Conservation (phyloP, 2,329 filamentous ascomycete species). For the Exophiala aquamarina region DNA sequence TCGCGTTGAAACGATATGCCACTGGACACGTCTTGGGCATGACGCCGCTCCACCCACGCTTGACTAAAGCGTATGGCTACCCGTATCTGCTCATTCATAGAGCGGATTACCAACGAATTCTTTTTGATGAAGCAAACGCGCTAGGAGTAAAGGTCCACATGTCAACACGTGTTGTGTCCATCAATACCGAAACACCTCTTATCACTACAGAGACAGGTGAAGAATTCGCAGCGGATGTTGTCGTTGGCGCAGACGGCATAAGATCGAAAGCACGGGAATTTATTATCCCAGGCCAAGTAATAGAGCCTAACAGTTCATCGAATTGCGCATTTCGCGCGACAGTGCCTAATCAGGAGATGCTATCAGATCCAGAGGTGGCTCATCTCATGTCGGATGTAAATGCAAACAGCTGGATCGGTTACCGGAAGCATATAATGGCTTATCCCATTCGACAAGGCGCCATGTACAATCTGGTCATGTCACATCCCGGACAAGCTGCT, state of each 20-base stretch:
- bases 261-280: slow-evolving; percentile 9
- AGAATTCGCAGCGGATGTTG: slow-evolving; percentile 13
- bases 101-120: slow-evolving; percentile 34
- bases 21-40: slow-evolving; percentile 34
- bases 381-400: slow-evolving; percentile 2
- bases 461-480: slow-evolving; percentile 47
- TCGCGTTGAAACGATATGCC: slow-evolving; percentile 38
- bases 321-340: slow-evolving; percentile 11
- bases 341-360: slow-evolving; percentile 1
- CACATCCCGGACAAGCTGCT: slow-evolving; percentile 39
- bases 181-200: slow-evolving; percentile 4
- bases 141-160: slow-evolving; percentile 13
- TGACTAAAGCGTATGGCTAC: slow-evolving; percentile 29
- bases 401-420: slow-evolving; percentile 27
- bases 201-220: slow-evolving; percentile 4
- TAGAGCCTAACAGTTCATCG: not conserved
- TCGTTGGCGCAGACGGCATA: slow-evolving; percentile 19
- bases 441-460: slow-evolving; percentile 27
- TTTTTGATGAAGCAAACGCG: slow-evolving; percentile 29
- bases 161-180: slow-evolving; percentile 2
- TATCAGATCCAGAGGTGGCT: slow-evolving; percentile 4
- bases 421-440: slow-evolving; percentile 27
- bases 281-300: not conserved
- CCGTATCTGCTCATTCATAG: slow-evolving; percentile 35
- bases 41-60: slow-evolving; percentile 35